phyloP scores from a whole-genome alignment of 164 flowering plant genomes.

The Vitis cinerea region DNA sequence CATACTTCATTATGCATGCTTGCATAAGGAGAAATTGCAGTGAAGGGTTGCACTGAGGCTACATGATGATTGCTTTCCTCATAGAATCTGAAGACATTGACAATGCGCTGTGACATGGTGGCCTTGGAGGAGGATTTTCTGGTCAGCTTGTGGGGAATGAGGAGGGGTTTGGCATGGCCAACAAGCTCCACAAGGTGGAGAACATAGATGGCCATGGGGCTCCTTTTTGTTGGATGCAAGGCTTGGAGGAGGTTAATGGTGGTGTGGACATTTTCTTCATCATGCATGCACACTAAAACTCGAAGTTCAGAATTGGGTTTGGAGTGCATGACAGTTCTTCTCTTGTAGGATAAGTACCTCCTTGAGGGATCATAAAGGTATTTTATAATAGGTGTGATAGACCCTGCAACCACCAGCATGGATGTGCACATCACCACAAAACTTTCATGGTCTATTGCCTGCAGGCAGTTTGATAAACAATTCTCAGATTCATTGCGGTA shows the following conservation, averaged over 20 bases:
- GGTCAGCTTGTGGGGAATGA: slow-evolving; percentile 16
- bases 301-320: slow-evolving; percentile 13
- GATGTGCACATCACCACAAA: slow-evolving; percentile 16
- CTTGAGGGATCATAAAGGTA: slow-evolving; percentile 15
- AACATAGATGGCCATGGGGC: slow-evolving; percentile 5
- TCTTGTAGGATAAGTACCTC: slow-evolving; percentile 9
- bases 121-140: background rate
- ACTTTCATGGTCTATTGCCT: slow-evolving; percentile 12
- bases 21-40: slow-evolving; percentile 18
- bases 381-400: slow-evolving; percentile 15
- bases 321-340: slow-evolving; percentile 20
- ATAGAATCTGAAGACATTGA: slow-evolving; percentile 26
- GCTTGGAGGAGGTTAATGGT: slow-evolving; percentile 22
- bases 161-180: slow-evolving; percentile 19
- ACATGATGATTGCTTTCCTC: slow-evolving; percentile 10
- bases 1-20: slow-evolving; percentile 41
- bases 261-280: slow-evolving; percentile 14
- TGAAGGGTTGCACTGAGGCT: slow-evolving; percentile 20
- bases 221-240: slow-evolving; percentile 5
- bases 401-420: slow-evolving; percentile 10
- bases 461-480: background rate
- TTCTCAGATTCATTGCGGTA: no score
- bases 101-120: slow-evolving; percentile 11
- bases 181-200: slow-evolving; percentile 23
- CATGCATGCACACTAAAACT: slow-evolving; percentile 15